phyloP scores from a whole-genome alignment of 2,329 filamentous ascomycete species.

The Fusarium drepaniforme region DNA sequence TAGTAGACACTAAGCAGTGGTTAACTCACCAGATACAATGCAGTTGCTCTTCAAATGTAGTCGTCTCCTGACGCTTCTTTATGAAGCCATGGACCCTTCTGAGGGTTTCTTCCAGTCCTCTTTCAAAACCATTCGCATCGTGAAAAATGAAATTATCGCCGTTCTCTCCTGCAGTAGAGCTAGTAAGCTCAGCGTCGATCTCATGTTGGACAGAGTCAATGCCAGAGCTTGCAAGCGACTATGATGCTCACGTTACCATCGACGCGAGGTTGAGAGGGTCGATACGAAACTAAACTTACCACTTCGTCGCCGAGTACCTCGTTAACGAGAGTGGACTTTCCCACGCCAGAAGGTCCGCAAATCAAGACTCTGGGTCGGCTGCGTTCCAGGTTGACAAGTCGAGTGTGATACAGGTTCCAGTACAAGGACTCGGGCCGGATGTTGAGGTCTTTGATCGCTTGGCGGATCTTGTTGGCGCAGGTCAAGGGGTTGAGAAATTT shows the following conservation, averaged over 20 bases:
- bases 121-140: not conserved
- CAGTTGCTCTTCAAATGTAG: not conserved
- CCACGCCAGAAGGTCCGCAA: not conserved
- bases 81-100: not conserved
- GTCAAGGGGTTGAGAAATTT: not conserved
- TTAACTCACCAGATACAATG: not conserved
- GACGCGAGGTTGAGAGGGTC: not conserved
- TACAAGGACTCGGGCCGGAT: not conserved
- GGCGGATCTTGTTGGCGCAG: not conserved
- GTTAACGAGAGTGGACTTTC: not conserved
- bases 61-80: not conserved
- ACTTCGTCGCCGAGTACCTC: not conserved
- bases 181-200: not conserved
- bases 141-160: not conserved
- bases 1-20: not conserved
- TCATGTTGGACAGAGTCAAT: not conserved
- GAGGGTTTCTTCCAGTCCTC: not conserved
- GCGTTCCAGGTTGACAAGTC: not conserved
- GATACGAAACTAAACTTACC: not conserved
- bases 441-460: not conserved
- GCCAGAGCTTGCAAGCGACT: not conserved
- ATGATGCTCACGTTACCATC: not conserved
- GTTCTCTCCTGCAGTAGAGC: not conserved
- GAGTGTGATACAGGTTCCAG: not conserved
- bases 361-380: not conserved